Evolutionary conservation across 768 basidiomycete species (phyloP).

Genomic region (Tremella fuciformis): DNA sequence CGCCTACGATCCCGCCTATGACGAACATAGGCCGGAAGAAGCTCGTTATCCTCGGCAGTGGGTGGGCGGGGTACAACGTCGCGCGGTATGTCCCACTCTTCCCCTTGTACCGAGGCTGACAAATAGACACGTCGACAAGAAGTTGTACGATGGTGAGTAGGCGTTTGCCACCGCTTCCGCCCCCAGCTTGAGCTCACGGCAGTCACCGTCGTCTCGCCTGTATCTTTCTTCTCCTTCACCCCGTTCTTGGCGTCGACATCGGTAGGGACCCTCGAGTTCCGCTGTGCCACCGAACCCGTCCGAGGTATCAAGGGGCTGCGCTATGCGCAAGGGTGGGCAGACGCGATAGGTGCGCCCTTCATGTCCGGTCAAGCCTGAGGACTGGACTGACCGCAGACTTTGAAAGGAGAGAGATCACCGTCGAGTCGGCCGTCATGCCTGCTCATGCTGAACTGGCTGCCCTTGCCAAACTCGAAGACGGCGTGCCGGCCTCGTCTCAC

Average conservation of each 20-base stretch:
- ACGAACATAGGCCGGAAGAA: conserved; percentile 12
- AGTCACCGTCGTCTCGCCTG: conserved; percentile 33
- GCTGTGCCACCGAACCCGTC: conserved; percentile 76
- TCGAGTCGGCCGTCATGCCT: conserved; percentile 14
- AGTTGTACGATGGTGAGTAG: conserved; percentile 40
- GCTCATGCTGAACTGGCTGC: not conserved
- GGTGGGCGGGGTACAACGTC: conserved; percentile 48
- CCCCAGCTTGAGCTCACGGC: not conserved
- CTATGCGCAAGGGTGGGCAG: conserved; percentile 54
- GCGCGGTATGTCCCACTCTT: conserved; percentile 15
- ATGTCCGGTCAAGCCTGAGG: conserved; percentile 47
- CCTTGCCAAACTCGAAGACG: not conserved
- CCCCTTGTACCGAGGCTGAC: not conserved
- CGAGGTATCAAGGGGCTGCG: conserved; percentile 52
- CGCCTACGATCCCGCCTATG: too few relatives aligned
- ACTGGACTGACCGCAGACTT: conserved; percentile 22
- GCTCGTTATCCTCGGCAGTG: conserved; percentile 48
- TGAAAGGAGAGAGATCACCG: conserved; percentile 28
- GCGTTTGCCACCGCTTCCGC: not conserved
- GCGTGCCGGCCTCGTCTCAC: conserved; percentile 13
- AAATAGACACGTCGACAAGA: conserved; percentile 41
- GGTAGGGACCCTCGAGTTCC: conserved; percentile 79
- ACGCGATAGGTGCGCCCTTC: conserved; percentile 42
- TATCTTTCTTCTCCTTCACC: conserved; percentile 38
- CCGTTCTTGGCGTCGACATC: conserved; percentile 69